Conservation (phyloP, 2,329 filamentous ascomycete genomes). For the Eurotiales sp. region DNA sequence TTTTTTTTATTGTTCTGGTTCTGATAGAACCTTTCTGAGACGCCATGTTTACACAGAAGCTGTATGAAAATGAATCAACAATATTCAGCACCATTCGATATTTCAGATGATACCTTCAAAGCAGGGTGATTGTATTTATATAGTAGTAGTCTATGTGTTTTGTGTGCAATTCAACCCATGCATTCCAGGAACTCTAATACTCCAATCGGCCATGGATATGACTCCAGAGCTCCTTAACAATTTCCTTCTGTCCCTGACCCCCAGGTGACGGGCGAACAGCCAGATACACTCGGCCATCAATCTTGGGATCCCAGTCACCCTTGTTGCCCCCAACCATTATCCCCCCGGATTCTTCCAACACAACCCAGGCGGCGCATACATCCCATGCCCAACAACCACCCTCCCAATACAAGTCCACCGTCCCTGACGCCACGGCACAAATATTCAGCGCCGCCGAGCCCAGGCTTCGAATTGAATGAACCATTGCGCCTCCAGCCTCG, state of each 20-base stretch:
- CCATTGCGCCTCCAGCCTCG: conserved; percentile 58
- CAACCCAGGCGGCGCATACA: conserved; percentile 61
- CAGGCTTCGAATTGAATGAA: conserved; percentile 55
- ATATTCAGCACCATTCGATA: not conserved
- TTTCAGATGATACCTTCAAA: not conserved
- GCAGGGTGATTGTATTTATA: not conserved
- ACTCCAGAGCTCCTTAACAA: conserved; percentile 42
- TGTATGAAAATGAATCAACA: not conserved
- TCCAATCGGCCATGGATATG: conserved; percentile 35
- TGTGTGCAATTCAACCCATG: not conserved
- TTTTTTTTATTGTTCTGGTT: too few relatives aligned
- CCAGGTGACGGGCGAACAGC: conserved; percentile 34
- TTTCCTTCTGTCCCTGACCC: conserved; percentile 33
- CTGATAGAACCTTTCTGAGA: too few relatives aligned
- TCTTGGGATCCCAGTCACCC: conserved; percentile 52
- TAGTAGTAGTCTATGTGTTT: not conserved
- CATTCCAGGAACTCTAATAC: conserved; percentile 25
- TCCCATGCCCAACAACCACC: conserved; percentile 65
- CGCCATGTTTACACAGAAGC: not conserved
- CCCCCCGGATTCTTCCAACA: conserved; percentile 58
- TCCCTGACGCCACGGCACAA: conserved; percentile 56
- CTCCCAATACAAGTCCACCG: conserved; percentile 62
- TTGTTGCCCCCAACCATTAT: conserved; percentile 57
- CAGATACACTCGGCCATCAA: conserved; percentile 56
- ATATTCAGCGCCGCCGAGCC: conserved; percentile 61